Evolutionary conservation across 495 filamentous ascomycete genomes (phyloP), one percentile per base, ranked within the genome.

Genomic region (Tirmania nivea): DNA sequence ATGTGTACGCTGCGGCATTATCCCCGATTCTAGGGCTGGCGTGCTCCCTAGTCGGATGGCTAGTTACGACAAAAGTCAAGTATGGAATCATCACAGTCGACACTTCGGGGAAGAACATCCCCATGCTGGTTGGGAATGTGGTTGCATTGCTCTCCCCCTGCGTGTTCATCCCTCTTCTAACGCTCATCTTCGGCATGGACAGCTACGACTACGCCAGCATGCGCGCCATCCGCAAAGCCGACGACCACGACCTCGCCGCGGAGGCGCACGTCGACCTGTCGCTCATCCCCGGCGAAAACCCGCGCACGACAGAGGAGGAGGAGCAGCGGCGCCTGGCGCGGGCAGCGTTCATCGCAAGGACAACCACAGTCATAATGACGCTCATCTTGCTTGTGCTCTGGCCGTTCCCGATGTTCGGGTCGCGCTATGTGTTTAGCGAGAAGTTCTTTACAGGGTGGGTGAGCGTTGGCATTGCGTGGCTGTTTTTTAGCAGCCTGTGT

Each of bases 351-450:
- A 86, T 92, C 62, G 85, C 87, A 10, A 84, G 84, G 58, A 76
- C 71, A 7, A 73, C 84, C 58, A 94, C 87, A 0, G 71, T 81
- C 20, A 68, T 77, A 59, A 73, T 94, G 71, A 86, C 87, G 0
- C 55, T 94, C 0, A 74, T 77, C 8, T 68, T 96, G 52, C 67
- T 96, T 2, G 72, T 96, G 19, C 74, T 94, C 49, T 96, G 89
- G 89, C 89, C 89, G 9, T 90, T 94, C 73, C 89, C 89, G 1
- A 78, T 96, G 78, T 96, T 92, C 63, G 89, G 86, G 8, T 72
- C 73, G 8, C 77, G 76, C 19, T 96, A 96, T 62, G 75, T 94
- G 37, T 94, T 94, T 70, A 83, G 77, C 65, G 87, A 86, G 70
- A 73, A 75, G 48, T 94, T 94, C 71, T 94, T 94, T 69, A 88